Conservation (phyloP, 306 rosid genomes). For the Prunus dulcis region DNA sequence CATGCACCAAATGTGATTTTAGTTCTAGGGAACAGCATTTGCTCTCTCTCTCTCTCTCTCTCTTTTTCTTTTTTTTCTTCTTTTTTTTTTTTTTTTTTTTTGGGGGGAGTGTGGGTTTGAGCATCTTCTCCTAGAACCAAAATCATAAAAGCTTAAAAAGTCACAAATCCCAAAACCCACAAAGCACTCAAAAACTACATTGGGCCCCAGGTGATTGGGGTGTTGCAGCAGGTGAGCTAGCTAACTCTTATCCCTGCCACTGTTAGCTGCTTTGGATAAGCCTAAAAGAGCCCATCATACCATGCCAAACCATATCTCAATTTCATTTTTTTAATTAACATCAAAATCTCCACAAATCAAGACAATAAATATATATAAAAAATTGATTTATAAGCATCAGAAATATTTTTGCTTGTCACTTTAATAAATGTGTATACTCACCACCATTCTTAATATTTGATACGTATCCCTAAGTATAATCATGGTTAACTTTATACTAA, state of each 20-base stretch:
- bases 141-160: no score
- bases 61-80: no score
- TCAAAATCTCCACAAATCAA: not conserved
- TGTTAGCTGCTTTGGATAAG: not conserved
- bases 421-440: rapidly evolving
- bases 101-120: no score
- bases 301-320: not conserved
- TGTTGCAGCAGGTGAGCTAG: not conserved
- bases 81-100: no score
- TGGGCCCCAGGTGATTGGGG: no score
- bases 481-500: no score
- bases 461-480: rapidly evolving
- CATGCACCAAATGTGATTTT: not conserved
- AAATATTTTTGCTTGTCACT: no score
- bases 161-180: no score
- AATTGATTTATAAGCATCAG: not conserved
- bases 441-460: rapidly evolving
- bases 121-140: no score
- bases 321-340: not conserved
- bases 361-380: not conserved
- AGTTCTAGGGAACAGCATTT: not conserved
- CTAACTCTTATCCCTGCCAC: slow-evolving; percentile 5
- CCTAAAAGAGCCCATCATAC: not conserved
- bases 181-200: no score
- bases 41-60: no score